phyloP scores from a whole-genome alignment of 257 asterid genomes.

The Solanum clarkiae region DNA sequence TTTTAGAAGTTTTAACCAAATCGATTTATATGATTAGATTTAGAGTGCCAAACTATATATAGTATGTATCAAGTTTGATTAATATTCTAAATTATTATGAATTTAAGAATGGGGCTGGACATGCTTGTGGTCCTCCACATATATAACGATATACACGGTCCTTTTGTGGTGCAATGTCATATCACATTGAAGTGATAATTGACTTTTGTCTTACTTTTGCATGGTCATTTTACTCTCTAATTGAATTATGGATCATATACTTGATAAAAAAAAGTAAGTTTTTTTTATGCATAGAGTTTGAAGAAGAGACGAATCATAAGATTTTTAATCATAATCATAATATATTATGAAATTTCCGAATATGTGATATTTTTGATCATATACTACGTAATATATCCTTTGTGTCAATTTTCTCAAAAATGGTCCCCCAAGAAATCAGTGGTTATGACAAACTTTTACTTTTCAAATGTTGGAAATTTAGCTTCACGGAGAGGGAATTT shows the following conservation, averaged over 20 bases:
- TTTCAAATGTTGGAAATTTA: neutral
- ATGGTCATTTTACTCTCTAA: neutral
- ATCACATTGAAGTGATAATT: neutral
- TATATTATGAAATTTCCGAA: fast-evolving
- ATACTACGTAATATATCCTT: neutral
- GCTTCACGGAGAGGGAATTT: neutral
- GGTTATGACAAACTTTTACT: neutral
- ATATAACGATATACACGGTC: neutral
- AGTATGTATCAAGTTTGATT: no score
- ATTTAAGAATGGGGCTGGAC: neutral
- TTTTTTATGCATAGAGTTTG: neutral
- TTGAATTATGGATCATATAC: neutral
- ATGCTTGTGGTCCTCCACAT: neutral
- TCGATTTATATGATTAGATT: neutral
- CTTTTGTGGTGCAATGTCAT: neutral
- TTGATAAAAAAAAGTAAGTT: neutral
- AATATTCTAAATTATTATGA: neutral
- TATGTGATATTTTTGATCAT: no score
- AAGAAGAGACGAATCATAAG: no score
- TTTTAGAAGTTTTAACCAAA: no score
- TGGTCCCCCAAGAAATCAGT: neutral
- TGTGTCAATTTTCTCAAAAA: neutral
- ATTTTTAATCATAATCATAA: no score
- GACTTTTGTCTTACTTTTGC: neutral
- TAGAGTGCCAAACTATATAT: neutral